A percentile compares a stretch with the other conserved stretches of the same genome.
These are phyloP conservation scores for Chlamydomonas eustigma DNA, from an alignment of 139 green algal species.

Conservation along the genomic window DNA sequence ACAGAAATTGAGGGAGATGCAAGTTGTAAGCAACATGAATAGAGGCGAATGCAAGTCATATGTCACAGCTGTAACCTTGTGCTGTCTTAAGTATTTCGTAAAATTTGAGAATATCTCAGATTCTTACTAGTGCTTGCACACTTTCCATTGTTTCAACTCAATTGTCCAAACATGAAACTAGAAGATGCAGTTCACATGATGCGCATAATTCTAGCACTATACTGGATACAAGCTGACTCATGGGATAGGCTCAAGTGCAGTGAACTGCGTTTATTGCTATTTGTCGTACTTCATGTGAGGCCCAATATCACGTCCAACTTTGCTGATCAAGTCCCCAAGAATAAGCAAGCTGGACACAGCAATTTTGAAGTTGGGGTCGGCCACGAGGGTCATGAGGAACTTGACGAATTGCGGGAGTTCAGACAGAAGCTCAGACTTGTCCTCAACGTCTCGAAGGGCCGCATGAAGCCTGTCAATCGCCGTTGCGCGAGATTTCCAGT, in stretches of 20 bases:
- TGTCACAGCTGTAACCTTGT: too few species aligned
- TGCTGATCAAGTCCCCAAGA: slow-evolving; percentile 51
- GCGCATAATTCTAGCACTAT: too few species aligned
- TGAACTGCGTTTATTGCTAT: too few species aligned
- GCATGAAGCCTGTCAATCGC: slow-evolving; percentile 65
- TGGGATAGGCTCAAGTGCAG: too few species aligned
- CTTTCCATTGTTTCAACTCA: too few species aligned
- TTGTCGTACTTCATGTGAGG: slow-evolving; percentile 46
- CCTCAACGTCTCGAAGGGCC: slow-evolving; percentile 34
- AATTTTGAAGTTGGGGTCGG: slow-evolving; percentile 84
- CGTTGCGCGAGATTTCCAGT: slow-evolving; percentile 58
- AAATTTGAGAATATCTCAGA: too few species aligned
- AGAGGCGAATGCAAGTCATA: too few species aligned
- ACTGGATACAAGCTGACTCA: too few species aligned
- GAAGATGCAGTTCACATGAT: too few species aligned
- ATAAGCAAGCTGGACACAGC: slow-evolving; percentile 65
- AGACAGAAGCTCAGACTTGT: slow-evolving; percentile 35
- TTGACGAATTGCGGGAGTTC: slow-evolving; percentile 52
- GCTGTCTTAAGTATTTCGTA: too few species aligned
- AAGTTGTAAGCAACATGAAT: not conserved
- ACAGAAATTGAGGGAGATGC: not conserved
- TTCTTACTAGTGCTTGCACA: too few species aligned
- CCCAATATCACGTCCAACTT: slow-evolving; percentile 45
- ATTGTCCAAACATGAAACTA: too few species aligned
- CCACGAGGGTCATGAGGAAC: slow-evolving; percentile 61